phyloP scores from a whole-genome alignment of 2,329 filamentous ascomycete genomes.

The Clonostachys chloroleuca region DNA sequence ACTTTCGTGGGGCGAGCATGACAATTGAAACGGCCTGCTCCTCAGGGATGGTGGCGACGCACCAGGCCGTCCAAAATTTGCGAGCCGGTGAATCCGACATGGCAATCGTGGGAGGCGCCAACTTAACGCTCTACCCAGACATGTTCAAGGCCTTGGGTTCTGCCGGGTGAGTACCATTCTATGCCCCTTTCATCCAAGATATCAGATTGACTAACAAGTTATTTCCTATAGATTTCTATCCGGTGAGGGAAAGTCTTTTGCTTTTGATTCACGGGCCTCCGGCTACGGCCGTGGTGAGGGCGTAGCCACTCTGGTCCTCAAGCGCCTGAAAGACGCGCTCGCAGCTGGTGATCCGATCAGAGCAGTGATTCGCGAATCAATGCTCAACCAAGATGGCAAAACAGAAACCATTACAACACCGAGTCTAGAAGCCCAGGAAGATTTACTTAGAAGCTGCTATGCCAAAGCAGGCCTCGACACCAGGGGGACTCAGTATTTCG shows the following conservation, averaged over 20 bases:
- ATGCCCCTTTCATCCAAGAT: not conserved
- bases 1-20: constrained; percentile 45
- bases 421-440: constrained; percentile 24
- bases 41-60: constrained; percentile 39
- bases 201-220: not conserved
- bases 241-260: constrained; percentile 4
- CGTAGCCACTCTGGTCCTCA: constrained; percentile 46
- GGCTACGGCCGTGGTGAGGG: constrained; percentile 55
- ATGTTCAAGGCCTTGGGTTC: constrained; percentile 5
- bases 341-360: constrained; percentile 45
- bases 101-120: constrained; percentile 12
- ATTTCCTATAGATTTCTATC: not conserved
- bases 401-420: constrained; percentile 51
- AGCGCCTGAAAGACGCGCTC: constrained; percentile 46
- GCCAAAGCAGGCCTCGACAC: constrained; percentile 6
- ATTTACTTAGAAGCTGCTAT: constrained; percentile 19
- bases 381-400: constrained; percentile 47
- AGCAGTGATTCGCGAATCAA: constrained; percentile 40
- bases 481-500: constrained; percentile 25
- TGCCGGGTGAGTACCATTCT: constrained; percentile 2
- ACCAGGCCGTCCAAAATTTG: constrained; percentile 41
- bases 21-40: constrained; percentile 47
- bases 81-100: constrained; percentile 17
- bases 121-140: constrained; percentile 2
- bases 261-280: not conserved